Conservation (phyloP, 1,284 basidiomycete genomes). For the Pterulicium gracile region DNA sequence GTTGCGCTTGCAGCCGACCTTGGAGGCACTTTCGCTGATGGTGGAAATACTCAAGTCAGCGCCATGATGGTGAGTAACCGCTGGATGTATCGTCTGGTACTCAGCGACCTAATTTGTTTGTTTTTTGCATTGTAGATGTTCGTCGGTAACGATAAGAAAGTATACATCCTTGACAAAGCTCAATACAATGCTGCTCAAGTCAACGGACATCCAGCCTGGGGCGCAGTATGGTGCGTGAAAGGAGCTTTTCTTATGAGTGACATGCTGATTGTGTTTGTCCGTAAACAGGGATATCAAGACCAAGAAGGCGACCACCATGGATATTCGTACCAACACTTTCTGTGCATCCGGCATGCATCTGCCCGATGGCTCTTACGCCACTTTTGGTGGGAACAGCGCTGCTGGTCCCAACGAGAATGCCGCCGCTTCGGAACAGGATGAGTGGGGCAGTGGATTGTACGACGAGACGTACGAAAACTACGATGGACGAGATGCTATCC, state of each 20-base stretch:
- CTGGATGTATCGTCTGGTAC: too few species aligned
- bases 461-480: constrained; percentile 56
- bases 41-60: constrained; percentile 15
- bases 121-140: constrained; percentile 26
- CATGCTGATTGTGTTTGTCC: neutral
- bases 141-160: constrained; percentile 41
- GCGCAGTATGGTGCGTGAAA: constrained; percentile 29
- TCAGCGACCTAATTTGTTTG: too few species aligned
- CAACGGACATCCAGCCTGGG: constrained; percentile 45
- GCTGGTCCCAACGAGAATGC: constrained; percentile 63
- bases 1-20: neutral
- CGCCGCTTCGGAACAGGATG: constrained; percentile 35
- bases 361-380: constrained; percentile 52
- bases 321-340: constrained; percentile 73
- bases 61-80: constrained; percentile 16
- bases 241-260: neutral
- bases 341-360: constrained; percentile 69
- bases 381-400: constrained; percentile 70
- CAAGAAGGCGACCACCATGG: constrained; percentile 47
- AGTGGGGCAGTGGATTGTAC: constrained; percentile 35
- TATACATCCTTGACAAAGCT: constrained; percentile 49
- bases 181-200: constrained; percentile 50
- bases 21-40: constrained; percentile 13
- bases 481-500: constrained; percentile 57
- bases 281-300: constrained; percentile 40